Conservation (phyloP, 1,284 basidiomycete species). For the Thecaphora thlaspeos region DNA sequence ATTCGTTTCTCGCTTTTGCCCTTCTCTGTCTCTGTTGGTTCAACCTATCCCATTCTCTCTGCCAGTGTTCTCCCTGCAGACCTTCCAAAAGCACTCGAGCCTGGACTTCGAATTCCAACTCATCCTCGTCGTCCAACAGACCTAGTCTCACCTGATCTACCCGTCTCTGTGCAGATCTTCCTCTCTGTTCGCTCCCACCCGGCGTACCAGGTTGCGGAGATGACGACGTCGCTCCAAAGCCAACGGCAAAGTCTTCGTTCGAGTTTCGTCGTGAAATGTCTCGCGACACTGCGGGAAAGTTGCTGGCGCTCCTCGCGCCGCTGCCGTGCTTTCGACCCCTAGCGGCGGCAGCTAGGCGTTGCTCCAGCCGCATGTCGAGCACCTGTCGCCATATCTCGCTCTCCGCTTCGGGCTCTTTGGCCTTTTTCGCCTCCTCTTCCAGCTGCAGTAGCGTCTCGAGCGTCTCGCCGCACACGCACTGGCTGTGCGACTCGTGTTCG, state of each 20-base stretch:
- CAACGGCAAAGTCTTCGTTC: conserved; percentile 6
- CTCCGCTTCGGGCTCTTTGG: conserved; percentile 23
- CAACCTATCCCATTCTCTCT: conserved; percentile 28
- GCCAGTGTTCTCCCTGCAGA: conserved; percentile 16
- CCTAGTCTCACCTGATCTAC: conserved; percentile 18
- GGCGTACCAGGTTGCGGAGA: neutral
- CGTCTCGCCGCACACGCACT: conserved; percentile 40
- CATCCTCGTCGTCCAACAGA: conserved; percentile 28
- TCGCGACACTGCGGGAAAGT: conserved; percentile 11
- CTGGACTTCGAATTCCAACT: conserved; percentile 37
- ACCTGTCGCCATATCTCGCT: conserved; percentile 32
- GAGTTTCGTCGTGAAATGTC: conserved; percentile 13
- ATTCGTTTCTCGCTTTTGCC: conserved; percentile 34
- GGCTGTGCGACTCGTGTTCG: conserved; percentile 33
- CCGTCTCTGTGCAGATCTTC: conserved; percentile 6
- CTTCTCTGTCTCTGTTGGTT: conserved; percentile 17
- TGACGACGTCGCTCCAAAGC: neutral
- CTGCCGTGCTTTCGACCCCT: conserved; percentile 1
- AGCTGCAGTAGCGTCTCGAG: conserved; percentile 27
- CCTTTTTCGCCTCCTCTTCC: conserved; percentile 24
- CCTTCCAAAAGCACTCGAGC: conserved; percentile 27
- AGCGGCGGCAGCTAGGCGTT: conserved; percentile 6
- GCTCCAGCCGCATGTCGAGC: conserved; percentile 24
- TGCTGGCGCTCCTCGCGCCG: conserved; percentile 7
- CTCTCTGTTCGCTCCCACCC: neutral